phyloP scores from a whole-genome alignment of 176 grass and related monocot species.

The Metroxylon sagu region DNA sequence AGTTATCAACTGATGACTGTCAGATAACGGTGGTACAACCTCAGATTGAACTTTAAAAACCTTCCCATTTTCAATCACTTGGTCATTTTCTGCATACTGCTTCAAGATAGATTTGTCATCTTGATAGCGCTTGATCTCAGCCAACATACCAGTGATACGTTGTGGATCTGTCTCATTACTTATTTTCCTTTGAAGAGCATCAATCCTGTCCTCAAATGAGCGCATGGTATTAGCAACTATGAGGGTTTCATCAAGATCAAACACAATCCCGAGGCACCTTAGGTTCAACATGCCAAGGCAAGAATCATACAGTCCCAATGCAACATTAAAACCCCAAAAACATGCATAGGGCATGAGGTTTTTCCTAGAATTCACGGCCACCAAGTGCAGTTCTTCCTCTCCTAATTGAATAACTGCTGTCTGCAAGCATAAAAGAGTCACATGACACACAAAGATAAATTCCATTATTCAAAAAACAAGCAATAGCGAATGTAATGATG shows the following conservation, averaged over 20 bases:
- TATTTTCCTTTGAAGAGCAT: conserved; percentile 78
- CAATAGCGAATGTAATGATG: neutral
- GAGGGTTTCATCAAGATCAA: conserved; percentile 97
- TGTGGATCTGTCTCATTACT: conserved; percentile 80
- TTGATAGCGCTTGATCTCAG: conserved; percentile 95
- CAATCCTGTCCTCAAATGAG: conserved; percentile 92
- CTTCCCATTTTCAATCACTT: conserved; percentile 75
- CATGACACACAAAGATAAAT: conserved; percentile 4
- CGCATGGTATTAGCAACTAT: conserved; percentile 79
- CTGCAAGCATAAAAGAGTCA: conserved; percentile 34
- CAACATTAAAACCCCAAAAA: conserved; percentile 92
- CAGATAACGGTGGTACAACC: conserved; percentile 70
- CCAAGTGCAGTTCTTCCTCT: conserved; percentile 92
- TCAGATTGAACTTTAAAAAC: conserved; percentile 93
- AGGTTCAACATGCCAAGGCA: conserved; percentile 92
- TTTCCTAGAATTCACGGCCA: conserved; percentile 74
- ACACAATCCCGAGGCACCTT: conserved; percentile 83
- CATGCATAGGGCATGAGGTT: conserved; percentile 45
- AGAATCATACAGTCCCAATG: conserved; percentile 61
- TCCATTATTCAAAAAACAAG: neutral
- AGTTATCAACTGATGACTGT: conserved; percentile 71
- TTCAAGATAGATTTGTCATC: conserved; percentile 86
- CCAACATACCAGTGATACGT: conserved; percentile 62
- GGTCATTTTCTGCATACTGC: conserved; percentile 90
- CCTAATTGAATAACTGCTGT: conserved; percentile 74